Evolutionary conservation across 495 filamentous ascomycete genomes (phyloP).

Genomic region (Hypoxylon crocopeplum): DNA sequence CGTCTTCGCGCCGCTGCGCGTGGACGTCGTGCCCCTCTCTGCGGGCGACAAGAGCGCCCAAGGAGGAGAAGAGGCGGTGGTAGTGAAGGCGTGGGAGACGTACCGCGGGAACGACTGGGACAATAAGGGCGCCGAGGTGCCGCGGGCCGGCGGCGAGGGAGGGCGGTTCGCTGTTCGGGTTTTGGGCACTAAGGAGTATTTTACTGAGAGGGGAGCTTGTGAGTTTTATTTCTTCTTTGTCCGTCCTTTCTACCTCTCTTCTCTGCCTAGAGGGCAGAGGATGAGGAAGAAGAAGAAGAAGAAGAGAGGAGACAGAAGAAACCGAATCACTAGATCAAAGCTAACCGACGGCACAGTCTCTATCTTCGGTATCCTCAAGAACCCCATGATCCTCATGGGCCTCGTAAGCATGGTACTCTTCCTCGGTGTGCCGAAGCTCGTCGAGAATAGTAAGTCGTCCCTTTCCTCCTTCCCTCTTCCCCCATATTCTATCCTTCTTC

Average conservation of each 20-base stretch:
- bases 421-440: constrained; percentile 88
- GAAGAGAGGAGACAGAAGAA: too few relatives aligned
- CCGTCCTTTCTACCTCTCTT: background rate
- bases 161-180: constrained; percentile 65
- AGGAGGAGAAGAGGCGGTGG: constrained; percentile 49
- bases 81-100: constrained; percentile 78
- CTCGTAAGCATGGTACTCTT: constrained; percentile 80
- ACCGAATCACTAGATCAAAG: too few relatives aligned
- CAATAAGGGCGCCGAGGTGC: constrained; percentile 73
- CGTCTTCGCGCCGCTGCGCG: constrained; percentile 74
- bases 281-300: too few relatives aligned
- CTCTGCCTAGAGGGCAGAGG: background rate
- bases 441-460: constrained; percentile 86
- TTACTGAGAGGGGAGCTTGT: constrained; percentile 75
- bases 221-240: constrained; percentile 46
- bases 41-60: too few relatives aligned
- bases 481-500: background rate
- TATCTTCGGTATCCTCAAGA: constrained; percentile 77
- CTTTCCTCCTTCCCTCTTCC: background rate
- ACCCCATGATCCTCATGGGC: constrained; percentile 93
- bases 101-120: constrained; percentile 88
- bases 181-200: constrained; percentile 71
- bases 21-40: constrained; percentile 70
- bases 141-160: constrained; percentile 37
- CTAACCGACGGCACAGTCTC: constrained; percentile 45